These are phyloP conservation scores for Candida awuae DNA, from an alignment of 805 yeast genomes.

Conservation along the genomic window DNA sequence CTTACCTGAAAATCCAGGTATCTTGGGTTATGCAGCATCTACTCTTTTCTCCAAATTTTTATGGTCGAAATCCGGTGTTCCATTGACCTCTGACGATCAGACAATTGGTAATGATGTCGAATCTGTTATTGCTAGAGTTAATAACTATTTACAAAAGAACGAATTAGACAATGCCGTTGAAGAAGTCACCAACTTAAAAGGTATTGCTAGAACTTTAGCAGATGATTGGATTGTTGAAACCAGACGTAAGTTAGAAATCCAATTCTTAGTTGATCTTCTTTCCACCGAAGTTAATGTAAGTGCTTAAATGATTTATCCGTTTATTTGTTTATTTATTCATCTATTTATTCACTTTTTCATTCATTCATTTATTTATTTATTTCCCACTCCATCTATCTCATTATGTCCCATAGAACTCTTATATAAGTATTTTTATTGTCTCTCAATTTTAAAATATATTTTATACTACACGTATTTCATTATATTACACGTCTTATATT, in stretches of 20 bases:
- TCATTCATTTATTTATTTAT: too few relatives aligned
- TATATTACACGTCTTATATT: too few relatives aligned
- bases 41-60: slow-evolving; percentile 66
- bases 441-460: too few relatives aligned
- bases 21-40: slow-evolving; percentile 85
- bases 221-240: slow-evolving; percentile 88
- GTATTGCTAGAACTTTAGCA: slow-evolving; percentile 87
- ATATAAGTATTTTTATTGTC: too few relatives aligned
- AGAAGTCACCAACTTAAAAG: slow-evolving; percentile 81
- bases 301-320: slow-evolving; percentile 4
- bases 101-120: slow-evolving; percentile 71
- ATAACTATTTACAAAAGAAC: slow-evolving; percentile 63
- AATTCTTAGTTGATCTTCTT: slow-evolving; percentile 63
- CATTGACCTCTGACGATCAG: slow-evolving; percentile 32
- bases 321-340: not conserved
- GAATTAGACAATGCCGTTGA: slow-evolving; percentile 84
- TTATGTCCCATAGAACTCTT: too few relatives aligned
- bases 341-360: not conserved
- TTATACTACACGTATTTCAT: too few relatives aligned
- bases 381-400: too few relatives aligned
- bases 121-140: slow-evolving; percentile 79
- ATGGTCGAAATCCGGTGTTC: slow-evolving; percentile 70
- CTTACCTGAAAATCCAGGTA: slow-evolving; percentile 92
- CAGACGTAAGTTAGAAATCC: slow-evolving; percentile 81
- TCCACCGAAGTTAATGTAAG: slow-evolving; percentile 53